Evolutionary conservation across 148 eudicot species (phyloP).

Genomic region (Bassia scoparia): DNA sequence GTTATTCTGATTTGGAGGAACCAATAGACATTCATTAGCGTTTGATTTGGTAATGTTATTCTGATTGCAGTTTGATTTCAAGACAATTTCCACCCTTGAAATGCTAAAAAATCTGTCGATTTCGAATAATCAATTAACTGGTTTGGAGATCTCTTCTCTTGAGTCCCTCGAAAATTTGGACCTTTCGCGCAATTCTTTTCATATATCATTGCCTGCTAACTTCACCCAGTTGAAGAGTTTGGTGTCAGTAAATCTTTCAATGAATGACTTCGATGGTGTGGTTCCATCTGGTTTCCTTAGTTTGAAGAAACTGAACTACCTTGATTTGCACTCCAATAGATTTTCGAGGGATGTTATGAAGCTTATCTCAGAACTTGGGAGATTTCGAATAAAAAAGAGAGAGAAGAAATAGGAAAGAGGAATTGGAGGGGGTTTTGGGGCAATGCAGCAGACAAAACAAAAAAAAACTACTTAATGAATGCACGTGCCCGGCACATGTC

Average conservation of each 20-base stretch:
- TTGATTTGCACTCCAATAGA: conserved; percentile 55
- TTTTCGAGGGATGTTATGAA: conserved; percentile 52
- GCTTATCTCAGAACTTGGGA: conserved; percentile 40
- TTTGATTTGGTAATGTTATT: conserved; percentile 37
- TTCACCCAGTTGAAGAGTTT: conserved; percentile 37
- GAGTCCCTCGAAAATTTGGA: conserved; percentile 48
- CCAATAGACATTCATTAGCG: too few relatives aligned
- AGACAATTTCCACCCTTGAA: conserved; percentile 35
- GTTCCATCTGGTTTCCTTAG: conserved; percentile 45
- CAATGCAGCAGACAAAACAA: too few relatives aligned
- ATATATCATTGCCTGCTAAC: conserved; percentile 38
- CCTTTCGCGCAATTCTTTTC: conserved; percentile 50
- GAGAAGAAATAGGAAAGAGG: too few relatives aligned
- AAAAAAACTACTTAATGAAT: too few relatives aligned
- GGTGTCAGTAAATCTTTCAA: conserved; percentile 49
- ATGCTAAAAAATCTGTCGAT: conserved; percentile 50
- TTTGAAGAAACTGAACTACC: conserved; percentile 37
- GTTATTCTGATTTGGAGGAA: too few relatives aligned
- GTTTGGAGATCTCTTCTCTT: conserved; percentile 39
- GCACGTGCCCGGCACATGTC: too few relatives aligned
- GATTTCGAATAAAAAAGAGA: too few relatives aligned
- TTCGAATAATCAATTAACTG: conserved; percentile 49
- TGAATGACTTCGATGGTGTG: conserved; percentile 40
- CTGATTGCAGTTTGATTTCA: conserved; percentile 42
- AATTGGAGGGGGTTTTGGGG: too few relatives aligned